Percentiles rank a stretch among this genome's conserved stretches.
Evolutionary conservation across 495 filamentous ascomycete species (phyloP).

Genomic region (Tirmania nivea): DNA sequence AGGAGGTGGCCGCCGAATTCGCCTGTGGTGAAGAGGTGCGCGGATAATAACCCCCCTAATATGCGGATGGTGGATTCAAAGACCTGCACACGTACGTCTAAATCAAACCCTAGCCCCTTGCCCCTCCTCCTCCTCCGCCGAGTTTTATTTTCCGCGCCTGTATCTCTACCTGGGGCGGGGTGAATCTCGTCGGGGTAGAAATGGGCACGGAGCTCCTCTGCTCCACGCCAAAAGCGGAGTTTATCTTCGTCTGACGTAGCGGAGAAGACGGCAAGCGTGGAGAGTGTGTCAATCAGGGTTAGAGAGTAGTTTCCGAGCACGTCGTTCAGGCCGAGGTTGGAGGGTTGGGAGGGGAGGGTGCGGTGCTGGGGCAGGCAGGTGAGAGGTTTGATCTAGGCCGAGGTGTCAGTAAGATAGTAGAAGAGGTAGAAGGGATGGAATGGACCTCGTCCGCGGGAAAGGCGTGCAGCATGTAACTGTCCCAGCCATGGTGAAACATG

Average conservation of each 20-base stretch:
- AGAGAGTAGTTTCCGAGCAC: constrained; percentile 92
- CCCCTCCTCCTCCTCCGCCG: constrained; percentile 3
- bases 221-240: constrained; percentile 30
- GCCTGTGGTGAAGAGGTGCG: constrained; percentile 79
- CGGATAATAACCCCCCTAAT: constrained; percentile 73
- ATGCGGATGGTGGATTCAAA: constrained; percentile 95
- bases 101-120: constrained; percentile 59
- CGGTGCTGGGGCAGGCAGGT: constrained; percentile 60
- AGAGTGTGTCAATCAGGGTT: constrained; percentile 84
- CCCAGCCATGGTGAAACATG: constrained; percentile 94
- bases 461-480: constrained; percentile 81
- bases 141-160: neutral
- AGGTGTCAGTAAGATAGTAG: constrained; percentile 3
- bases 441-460: constrained; percentile 86
- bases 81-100: constrained; percentile 94
- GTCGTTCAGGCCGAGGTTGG: constrained; percentile 77
- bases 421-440: neutral
- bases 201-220: constrained; percentile 34
- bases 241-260: constrained; percentile 27
- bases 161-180: neutral
- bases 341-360: constrained; percentile 53
- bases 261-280: constrained; percentile 75
- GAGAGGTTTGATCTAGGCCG: constrained; percentile 48
- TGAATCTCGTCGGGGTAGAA: neutral
- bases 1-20: constrained; percentile 30